phyloP scores from a whole-genome alignment of 169 alveolate genomes.

The Cryptosporidium sp. region DNA sequence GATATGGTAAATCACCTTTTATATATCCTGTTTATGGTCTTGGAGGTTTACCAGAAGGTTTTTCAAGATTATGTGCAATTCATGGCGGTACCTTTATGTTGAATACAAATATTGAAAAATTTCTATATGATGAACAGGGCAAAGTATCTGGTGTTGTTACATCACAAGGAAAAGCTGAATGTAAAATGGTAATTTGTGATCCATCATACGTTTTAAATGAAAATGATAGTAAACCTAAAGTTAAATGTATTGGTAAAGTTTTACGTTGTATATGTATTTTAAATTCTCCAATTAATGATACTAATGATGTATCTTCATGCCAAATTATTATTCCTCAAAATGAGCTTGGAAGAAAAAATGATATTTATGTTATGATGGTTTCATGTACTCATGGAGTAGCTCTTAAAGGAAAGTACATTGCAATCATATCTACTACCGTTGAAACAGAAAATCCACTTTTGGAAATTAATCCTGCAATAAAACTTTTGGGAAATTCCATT shows the following conservation, averaged over 20 bases:
- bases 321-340: slow-evolving; percentile 96
- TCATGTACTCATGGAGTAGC: slow-evolving; percentile 94
- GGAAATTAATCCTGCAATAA: slow-evolving; percentile 94
- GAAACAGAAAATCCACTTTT: slow-evolving; percentile 93
- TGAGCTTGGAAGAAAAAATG: slow-evolving; percentile 92
- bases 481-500: slow-evolving; percentile 90
- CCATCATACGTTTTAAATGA: slow-evolving; percentile 90
- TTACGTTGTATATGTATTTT: slow-evolving; percentile 94
- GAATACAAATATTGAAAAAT: slow-evolving; percentile 92
- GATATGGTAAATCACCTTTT: slow-evolving; percentile 97
- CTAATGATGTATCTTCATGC: slow-evolving; percentile 93
- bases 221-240: slow-evolving; percentile 72
- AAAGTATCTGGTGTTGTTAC: slow-evolving; percentile 92
- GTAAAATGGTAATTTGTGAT: slow-evolving; percentile 94
- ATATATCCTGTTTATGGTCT: slow-evolving; percentile 98
- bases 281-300: slow-evolving; percentile 95
- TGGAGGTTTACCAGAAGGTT: slow-evolving; percentile 98
- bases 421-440: slow-evolving; percentile 95
- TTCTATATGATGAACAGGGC: slow-evolving; percentile 91
- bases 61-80: slow-evolving; percentile 95
- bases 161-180: slow-evolving; percentile 92
- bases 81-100: slow-evolving; percentile 98
- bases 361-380: slow-evolving; percentile 94
- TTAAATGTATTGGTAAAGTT: slow-evolving; percentile 85
- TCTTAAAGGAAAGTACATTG: slow-evolving; percentile 94